Percentiles rank a stretch among this genome's conserved stretches.
Conservation (phyloP, 495 filamentous ascomycete species). For the Cudoniella acicularis region DNA sequence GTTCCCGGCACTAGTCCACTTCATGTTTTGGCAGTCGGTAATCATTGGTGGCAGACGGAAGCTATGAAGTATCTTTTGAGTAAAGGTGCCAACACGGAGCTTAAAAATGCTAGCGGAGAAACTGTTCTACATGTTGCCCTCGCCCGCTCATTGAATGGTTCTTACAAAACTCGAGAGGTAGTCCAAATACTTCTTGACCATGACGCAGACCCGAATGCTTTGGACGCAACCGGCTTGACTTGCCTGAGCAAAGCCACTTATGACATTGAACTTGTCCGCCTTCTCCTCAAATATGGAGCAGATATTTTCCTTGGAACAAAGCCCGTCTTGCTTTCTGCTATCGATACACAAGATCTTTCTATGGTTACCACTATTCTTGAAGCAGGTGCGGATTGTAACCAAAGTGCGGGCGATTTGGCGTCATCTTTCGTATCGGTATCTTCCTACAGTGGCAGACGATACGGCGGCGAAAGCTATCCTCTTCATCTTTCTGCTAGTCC, state of each 20-base stretch:
- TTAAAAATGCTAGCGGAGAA: conserved; percentile 30
- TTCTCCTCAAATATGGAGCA: conserved; percentile 22
- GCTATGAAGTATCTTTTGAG: conserved; percentile 41
- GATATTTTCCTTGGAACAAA: neutral
- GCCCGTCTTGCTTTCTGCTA: neutral
- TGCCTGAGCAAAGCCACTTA: conserved; percentile 25
- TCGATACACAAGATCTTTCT: neutral
- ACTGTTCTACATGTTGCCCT: conserved; percentile 40
- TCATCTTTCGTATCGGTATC: too few species aligned
- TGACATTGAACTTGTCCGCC: conserved; percentile 37
- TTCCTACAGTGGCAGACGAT: too few species aligned
- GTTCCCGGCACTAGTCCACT: conserved; percentile 28
- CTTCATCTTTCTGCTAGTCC: conserved; percentile 4
- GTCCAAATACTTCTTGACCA: conserved; percentile 28
- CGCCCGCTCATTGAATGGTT: neutral
- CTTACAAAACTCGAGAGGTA: conserved; percentile 20
- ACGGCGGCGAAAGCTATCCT: neutral
- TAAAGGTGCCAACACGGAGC: conserved; percentile 33
- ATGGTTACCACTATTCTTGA: neutral
- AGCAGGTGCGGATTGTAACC: neutral
- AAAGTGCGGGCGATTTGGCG: too few species aligned
- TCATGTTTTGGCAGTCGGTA: conserved; percentile 32
- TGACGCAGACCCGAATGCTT: conserved; percentile 36
- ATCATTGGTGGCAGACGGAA: conserved; percentile 41
- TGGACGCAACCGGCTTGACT: conserved; percentile 23